Evolutionary conservation across 805 yeast genomes (phyloP).

Genomic region (Metschnikowia bowlesiae): DNA sequence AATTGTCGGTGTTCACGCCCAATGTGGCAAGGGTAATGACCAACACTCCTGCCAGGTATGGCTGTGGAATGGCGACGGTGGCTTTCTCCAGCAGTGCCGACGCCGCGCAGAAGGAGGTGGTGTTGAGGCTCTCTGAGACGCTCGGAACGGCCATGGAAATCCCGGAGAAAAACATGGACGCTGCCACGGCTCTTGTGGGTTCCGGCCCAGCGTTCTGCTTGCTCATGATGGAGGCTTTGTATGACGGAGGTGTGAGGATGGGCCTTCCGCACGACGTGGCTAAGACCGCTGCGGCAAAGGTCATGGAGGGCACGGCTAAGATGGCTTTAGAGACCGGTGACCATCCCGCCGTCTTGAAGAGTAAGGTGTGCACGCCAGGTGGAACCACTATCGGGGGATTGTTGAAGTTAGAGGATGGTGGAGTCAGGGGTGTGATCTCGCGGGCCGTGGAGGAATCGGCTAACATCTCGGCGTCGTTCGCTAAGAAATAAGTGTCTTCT

Average conservation of each 20-base stretch:
- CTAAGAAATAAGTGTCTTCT: conserved; percentile 27
- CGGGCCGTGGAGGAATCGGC: conserved; percentile 91
- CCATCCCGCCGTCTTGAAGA: conserved; percentile 85
- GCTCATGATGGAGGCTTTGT: conserved; percentile 82
- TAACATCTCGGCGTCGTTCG: conserved; percentile 57
- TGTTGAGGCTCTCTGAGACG: conserved; percentile 52
- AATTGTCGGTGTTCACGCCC: conserved; percentile 50
- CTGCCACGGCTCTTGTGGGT: conserved; percentile 91
- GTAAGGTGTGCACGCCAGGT: conserved; percentile 93
- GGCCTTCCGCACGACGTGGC: conserved; percentile 87
- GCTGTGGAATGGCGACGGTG: conserved; percentile 93
- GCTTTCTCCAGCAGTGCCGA: conserved; percentile 58
- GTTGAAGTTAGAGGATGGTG: conserved; percentile 85
- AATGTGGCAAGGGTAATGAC: conserved; percentile 92
- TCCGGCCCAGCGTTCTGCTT: conserved; percentile 95
- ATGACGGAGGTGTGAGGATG: conserved; percentile 92
- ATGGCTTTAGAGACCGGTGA: conserved; percentile 79
- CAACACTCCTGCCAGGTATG: conserved; percentile 91
- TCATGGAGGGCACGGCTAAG: conserved; percentile 87
- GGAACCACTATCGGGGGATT: conserved; percentile 97
- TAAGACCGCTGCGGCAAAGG: conserved; percentile 84
- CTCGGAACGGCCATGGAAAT: conserved; percentile 64
- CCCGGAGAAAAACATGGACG: conserved; percentile 93
- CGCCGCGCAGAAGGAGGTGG: conserved; percentile 39
- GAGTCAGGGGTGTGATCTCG: conserved; percentile 81